Conservation (phyloP, 1,139 yeast genomes). For the Groenewaldozyma auringiensis region DNA sequence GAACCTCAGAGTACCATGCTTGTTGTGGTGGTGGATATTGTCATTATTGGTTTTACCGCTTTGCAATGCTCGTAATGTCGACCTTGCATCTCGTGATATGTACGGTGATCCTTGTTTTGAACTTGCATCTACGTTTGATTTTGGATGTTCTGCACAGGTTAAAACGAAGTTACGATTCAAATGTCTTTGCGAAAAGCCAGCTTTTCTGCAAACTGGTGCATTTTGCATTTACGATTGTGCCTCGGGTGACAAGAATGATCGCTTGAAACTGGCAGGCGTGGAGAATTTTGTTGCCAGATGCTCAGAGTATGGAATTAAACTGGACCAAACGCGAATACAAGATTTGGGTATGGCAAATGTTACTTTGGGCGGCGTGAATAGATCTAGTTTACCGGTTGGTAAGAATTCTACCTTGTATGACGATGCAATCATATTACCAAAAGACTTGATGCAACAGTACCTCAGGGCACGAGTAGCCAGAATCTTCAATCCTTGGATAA, state of each 20-base stretch:
- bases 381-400: not conserved
- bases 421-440: not conserved
- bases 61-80: slow-evolving; percentile 1
- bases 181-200: slow-evolving; percentile 10
- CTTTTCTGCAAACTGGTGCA: slow-evolving; percentile 12
- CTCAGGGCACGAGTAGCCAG: slow-evolving; percentile 4
- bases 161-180: not conserved
- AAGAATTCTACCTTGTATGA: not conserved
- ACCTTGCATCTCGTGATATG: not conserved
- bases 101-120: slow-evolving; percentile 2
- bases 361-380: not conserved
- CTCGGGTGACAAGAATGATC: not conserved
- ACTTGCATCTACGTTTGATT: not conserved
- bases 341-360: not conserved
- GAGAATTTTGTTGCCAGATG: slow-evolving; percentile 1
- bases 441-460: not conserved
- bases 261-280: not conserved
- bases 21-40: no score
- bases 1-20: no score
- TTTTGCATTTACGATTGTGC: slow-evolving; percentile 12
- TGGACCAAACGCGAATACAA: not conserved
- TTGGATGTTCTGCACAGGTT: not conserved
- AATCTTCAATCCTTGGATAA: not conserved
- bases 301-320: not conserved
- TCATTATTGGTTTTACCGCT: not conserved